phyloP scores from a whole-genome alignment of 2,329 filamentous ascomycete species.

The Lecanosticta acicola region DNA sequence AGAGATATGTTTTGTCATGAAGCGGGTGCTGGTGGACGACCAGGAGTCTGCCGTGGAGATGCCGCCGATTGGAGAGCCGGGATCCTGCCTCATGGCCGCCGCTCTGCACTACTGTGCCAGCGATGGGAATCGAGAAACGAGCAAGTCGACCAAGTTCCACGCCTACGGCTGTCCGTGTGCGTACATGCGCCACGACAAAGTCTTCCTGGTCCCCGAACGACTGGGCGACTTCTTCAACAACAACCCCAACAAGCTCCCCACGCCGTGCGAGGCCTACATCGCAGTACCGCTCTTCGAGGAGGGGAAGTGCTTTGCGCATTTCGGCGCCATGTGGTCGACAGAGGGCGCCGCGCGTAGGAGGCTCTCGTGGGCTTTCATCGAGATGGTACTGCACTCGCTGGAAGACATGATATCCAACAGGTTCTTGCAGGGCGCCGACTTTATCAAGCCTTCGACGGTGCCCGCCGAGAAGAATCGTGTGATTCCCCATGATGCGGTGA shows the following conservation, averaged over 20 bases:
- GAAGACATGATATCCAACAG: constrained; percentile 61
- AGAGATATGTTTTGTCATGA: constrained; percentile 64
- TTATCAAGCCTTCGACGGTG: constrained; percentile 30
- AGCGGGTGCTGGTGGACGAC: constrained; percentile 56
- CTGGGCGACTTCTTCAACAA: constrained; percentile 54
- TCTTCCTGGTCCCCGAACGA: constrained; percentile 61
- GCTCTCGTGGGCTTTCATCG: constrained; percentile 61
- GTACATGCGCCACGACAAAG: constrained; percentile 67
- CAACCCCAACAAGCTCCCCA: constrained; percentile 57
- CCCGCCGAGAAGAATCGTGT: constrained; percentile 37
- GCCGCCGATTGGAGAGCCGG: constrained; percentile 55
- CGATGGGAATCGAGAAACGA: constrained; percentile 48
- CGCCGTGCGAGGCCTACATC: constrained; percentile 61
- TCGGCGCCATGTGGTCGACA: constrained; percentile 66
- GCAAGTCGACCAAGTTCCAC: constrained; percentile 59
- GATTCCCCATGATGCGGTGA: constrained; percentile 52
- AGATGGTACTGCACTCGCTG: constrained; percentile 62
- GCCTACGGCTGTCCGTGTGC: constrained; percentile 61
- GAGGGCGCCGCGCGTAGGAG: constrained; percentile 53
- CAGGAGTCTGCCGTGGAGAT: constrained; percentile 54
- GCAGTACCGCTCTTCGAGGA: constrained; percentile 60
- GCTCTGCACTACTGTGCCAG: constrained; percentile 60
- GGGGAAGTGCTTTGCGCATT: constrained; percentile 62
- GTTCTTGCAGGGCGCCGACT: constrained; percentile 50
- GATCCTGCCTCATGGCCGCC: constrained; percentile 58